phyloP scores from a whole-genome alignment of 345 rosid genomes.

The Punica granatum region DNA sequence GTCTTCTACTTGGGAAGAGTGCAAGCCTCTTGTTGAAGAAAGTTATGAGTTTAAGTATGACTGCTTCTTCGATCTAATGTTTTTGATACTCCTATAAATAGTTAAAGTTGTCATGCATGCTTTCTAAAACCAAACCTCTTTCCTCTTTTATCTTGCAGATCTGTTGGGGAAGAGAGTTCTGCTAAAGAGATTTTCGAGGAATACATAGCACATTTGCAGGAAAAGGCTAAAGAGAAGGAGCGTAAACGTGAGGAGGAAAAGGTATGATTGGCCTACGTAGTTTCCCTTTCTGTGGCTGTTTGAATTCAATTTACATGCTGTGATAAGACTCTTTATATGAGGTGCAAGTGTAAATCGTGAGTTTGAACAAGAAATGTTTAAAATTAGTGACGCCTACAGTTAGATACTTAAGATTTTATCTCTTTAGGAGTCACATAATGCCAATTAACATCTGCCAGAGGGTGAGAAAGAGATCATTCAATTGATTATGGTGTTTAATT shows the following conservation, averaged over 20 bases:
- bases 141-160: constrained; percentile 25
- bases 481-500: not conserved
- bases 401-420: not conserved
- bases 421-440: not conserved
- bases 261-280: constrained; percentile 27
- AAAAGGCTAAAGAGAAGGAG: constrained; percentile 91
- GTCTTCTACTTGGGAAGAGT: constrained; percentile 82
- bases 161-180: constrained; percentile 66
- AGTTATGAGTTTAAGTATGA: constrained; percentile 71
- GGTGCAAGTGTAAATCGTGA: not conserved
- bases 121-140: not conserved
- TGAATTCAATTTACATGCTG: not conserved
- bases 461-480: not conserved
- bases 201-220: constrained; percentile 54
- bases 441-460: not conserved
- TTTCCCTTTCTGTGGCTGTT: not conserved
- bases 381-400: not conserved
- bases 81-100: not conserved
- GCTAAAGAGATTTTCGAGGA: constrained; percentile 75
- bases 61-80: not conserved
- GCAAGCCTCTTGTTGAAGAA: constrained; percentile 62
- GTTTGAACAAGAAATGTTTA: not conserved
- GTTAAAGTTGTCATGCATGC: not conserved
- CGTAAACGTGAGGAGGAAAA: constrained; percentile 95
- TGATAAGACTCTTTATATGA: too few species aligned